A percentile compares a stretch with the other conserved stretches of the same genome.
Evolutionary conservation across 208 protist species (phyloP).

Genomic region (Trichomonas tenax): DNA sequence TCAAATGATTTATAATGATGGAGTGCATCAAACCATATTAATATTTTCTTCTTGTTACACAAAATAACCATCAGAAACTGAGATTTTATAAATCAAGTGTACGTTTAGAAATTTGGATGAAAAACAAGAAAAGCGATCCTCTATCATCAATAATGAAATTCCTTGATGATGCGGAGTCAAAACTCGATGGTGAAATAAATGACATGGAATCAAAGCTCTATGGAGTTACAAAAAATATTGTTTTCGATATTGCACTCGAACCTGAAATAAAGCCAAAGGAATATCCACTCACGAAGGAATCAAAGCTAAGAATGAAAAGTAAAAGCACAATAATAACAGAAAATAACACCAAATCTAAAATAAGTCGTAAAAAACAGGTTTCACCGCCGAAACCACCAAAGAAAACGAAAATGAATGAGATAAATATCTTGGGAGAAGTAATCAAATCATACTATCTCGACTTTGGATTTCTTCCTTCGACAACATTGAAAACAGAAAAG

Average conservation of each 20-base stretch:
- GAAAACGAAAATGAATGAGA: neutral
- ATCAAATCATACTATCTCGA: neutral
- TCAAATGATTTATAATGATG: too few species aligned
- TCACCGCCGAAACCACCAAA: neutral
- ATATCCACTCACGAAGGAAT: neutral
- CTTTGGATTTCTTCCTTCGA: neutral
- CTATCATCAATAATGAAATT: neutral
- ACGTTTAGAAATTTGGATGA: too few species aligned
- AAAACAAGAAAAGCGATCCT: neutral
- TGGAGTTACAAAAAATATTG: neutral
- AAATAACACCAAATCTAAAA: neutral
- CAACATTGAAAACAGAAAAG: neutral
- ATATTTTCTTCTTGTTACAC: too few species aligned
- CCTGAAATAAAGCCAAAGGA: neutral
- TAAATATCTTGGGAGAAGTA: neutral
- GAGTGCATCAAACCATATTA: too few species aligned
- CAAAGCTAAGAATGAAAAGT: neutral
- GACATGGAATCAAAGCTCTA: neutral
- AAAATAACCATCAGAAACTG: too few species aligned
- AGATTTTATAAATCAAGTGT: too few species aligned
- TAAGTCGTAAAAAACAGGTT: neutral
- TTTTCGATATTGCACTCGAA: neutral
- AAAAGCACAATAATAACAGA: neutral
- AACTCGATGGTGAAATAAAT: neutral
- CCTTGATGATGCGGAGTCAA: neutral